A percentile compares a stretch with the other conserved stretches of the same genome.
Conservation (phyloP, 2,329 filamentous ascomycete species). For the Byssochlamys sp. region DNA sequence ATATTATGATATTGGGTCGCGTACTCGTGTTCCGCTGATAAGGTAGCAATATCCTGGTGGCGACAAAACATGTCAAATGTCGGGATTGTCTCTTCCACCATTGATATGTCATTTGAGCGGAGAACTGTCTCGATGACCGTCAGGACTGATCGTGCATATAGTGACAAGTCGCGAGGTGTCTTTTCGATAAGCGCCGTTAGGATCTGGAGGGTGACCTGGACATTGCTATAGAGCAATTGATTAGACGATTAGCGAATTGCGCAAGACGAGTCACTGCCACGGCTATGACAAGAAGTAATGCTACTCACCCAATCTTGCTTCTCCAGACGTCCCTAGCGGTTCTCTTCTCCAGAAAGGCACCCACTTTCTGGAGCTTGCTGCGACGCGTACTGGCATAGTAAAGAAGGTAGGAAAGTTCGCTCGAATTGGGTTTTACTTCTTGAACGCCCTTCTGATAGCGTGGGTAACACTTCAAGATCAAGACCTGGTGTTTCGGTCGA, state of each 20-base stretch:
- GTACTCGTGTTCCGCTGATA: constrained; percentile 78
- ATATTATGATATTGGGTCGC: constrained; percentile 72
- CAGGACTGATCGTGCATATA: constrained; percentile 77
- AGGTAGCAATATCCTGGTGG: constrained; percentile 73
- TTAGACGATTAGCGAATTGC: constrained; percentile 3
- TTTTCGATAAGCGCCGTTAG: constrained; percentile 87
- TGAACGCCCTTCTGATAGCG: constrained; percentile 81
- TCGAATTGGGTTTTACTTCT: constrained; percentile 90
- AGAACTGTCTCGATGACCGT: constrained; percentile 76
- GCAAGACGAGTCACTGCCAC: background rate
- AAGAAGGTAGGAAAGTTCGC: constrained; percentile 89
- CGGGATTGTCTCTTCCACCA: constrained; percentile 80
- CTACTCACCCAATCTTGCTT: constrained; percentile 69
- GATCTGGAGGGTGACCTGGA: constrained; percentile 90
- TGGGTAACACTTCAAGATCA: constrained; percentile 93
- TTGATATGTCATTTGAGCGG: constrained; percentile 74
- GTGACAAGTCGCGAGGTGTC: constrained; percentile 74
- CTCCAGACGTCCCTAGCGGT: constrained; percentile 86
- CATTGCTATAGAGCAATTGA: constrained; percentile 52
- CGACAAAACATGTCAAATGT: constrained; percentile 83
- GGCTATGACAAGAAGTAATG: constrained; percentile 5
- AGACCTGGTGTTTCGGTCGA: constrained; percentile 91
- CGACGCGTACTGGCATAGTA: constrained; percentile 93
- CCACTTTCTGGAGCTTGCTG: constrained; percentile 93
- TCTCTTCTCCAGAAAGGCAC: constrained; percentile 87